Evolutionary conservation across 1,284 basidiomycete genomes (phyloP).

Genomic region (Apiotrichum sp.): DNA sequence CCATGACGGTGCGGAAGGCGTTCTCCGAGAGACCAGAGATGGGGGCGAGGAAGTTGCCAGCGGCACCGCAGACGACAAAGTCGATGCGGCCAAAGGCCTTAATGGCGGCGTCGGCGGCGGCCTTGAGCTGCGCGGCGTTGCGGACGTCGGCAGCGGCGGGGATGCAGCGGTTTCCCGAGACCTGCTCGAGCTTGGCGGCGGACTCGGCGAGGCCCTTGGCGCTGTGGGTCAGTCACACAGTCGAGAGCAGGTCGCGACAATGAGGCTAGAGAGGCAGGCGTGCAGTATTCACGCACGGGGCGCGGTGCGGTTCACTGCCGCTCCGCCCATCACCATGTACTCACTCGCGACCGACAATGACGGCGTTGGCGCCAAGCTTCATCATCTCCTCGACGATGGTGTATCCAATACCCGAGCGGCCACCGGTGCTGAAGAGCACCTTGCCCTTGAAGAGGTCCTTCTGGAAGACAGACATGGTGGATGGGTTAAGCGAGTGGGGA

Average conservation of each 20-base stretch:
- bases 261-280: no score
- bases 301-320: no score
- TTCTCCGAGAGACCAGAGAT: conserved; percentile 76
- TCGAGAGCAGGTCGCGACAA: no score
- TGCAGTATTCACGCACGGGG: no score
- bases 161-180: conserved; percentile 67
- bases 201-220: conserved; percentile 67
- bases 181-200: conserved; percentile 63
- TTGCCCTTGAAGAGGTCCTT: conserved; percentile 54
- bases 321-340: no score
- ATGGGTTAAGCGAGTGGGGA: not conserved
- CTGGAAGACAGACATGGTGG: conserved; percentile 9
- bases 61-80: conserved; percentile 92
- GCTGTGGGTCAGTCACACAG: conserved; percentile 47
- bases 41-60: conserved; percentile 81
- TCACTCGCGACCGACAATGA: conserved; percentile 81
- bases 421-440: conserved; percentile 88
- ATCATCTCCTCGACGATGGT: conserved; percentile 80
- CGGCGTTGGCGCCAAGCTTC: conserved; percentile 73
- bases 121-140: conserved; percentile 62
- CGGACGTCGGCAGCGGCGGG: conserved; percentile 78
- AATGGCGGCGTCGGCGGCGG: conserved; percentile 69
- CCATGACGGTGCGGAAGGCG: conserved; percentile 85
- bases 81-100: conserved; percentile 81
- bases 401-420: conserved; percentile 81